Base-by-base conservation (phyloP, 2,329 filamentous ascomycete genomes). In the Beauveria sp. region DNA sequence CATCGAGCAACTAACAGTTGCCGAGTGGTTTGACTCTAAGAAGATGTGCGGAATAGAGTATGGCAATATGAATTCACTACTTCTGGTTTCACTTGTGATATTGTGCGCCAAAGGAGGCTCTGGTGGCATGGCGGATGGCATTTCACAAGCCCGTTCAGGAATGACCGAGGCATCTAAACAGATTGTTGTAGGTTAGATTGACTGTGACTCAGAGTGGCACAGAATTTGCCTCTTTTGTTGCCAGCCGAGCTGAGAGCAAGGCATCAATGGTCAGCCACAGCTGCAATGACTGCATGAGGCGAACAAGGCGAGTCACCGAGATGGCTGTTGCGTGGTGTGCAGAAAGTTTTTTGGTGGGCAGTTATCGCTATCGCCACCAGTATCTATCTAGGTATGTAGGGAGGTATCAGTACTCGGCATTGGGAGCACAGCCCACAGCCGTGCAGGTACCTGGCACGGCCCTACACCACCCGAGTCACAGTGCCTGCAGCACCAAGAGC, bases 1-100 rank as follows among this genome's bases (percentile, higher is more conserved):
- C 79, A 14, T 84, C 79, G 22, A 86, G 85, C 49, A 93, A 82
- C 54, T 82, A 87, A 67, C 87, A 86, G 77, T 99, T 98, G 43
- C 93, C 95, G 64, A 89, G 82, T 1, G 95, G 93, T 71, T 92
- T 95, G 65, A 98, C 81, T 38, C 89, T 89, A 52, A 96, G 78
- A 43, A 91, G 91, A 78, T 98, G 93, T 45, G 81, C 79, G 56
- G 89, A 88, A 96, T 87, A 50, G 84, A 83, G 67, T 72, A 72
- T 14, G 24, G 22, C n/a, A n/a, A 68, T 63, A 14, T n/a, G 60
- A 54, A 42, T 28, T 61, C 51, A 50, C 59, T 3, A 1, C 1
- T 28, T 16, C 26, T 43, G 49, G 14, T n/a, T 30, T 26, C 40
- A 45, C 34, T 38, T 14, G 22, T 53, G 47, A 22, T 18, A 10